Conservation (phyloP, 2,329 filamentous ascomycete species). For the Xylaria sp. region DNA sequence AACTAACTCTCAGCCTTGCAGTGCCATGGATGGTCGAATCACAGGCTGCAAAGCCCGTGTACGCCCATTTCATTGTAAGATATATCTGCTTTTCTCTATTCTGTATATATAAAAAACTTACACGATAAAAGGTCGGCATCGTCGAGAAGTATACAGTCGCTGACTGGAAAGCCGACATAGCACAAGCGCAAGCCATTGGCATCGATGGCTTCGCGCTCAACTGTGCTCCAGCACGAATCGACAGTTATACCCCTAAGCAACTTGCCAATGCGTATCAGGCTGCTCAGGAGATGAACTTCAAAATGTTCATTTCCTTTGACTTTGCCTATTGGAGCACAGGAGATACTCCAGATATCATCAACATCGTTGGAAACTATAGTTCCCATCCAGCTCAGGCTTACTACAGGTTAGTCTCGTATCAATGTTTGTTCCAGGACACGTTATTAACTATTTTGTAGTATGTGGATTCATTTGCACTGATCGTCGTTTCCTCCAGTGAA, state of each 20-base stretch:
- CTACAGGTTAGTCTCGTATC: constrained; percentile 24
- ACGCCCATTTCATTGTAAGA: constrained; percentile 34
- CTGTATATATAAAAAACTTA: background rate
- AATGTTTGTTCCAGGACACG: background rate
- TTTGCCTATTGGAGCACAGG: constrained; percentile 32
- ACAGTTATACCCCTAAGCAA: constrained; percentile 30
- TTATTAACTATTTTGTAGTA: constrained; percentile 3
- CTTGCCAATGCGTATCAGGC: constrained; percentile 35
- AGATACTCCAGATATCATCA: constrained; percentile 24
- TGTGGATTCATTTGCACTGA: background rate
- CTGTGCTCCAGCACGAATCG: constrained; percentile 28
- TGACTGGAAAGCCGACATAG: constrained; percentile 34
- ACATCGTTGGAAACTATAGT: constrained; percentile 32
- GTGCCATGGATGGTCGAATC: constrained; percentile 31
- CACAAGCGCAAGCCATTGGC: constrained; percentile 31
- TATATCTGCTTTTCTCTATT: too few relatives aligned
- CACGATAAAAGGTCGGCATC: constrained; percentile 26
- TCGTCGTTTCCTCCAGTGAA: background rate
- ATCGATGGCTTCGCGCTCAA: constrained; percentile 34
- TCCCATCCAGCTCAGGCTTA: constrained; percentile 28
- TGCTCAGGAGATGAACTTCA: constrained; percentile 29
- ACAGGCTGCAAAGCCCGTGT: constrained; percentile 26
- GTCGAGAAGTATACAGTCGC: constrained; percentile 34
- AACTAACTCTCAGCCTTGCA: background rate
- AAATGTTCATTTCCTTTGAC: constrained; percentile 35